Conservation (phyloP, 108 stramenopile genomes). For the Halocafeteria seosinensis region DNA sequence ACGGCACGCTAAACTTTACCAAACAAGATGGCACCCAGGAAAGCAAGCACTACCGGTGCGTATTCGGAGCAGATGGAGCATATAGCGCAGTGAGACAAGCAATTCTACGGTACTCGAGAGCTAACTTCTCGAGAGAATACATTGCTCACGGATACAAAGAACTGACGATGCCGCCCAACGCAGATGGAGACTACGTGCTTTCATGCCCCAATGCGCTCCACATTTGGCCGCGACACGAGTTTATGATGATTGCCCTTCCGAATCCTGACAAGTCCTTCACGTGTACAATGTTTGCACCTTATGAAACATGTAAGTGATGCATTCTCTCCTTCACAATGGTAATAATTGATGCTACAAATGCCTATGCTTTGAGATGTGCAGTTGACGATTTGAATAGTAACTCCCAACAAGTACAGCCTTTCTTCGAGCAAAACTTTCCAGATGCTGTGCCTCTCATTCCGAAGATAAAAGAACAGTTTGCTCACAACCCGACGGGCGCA, state of each 20-base stretch:
- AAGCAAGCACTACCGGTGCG: constrained; percentile 11
- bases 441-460: constrained; percentile 22
- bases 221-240: constrained; percentile 27
- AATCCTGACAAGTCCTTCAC: constrained; percentile 22
- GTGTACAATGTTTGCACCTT: constrained; percentile 17
- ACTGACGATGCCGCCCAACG: constrained; percentile 36
- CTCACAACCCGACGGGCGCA: constrained; percentile 35
- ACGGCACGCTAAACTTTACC: background rate
- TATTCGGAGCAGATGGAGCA: constrained; percentile 53
- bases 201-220: constrained; percentile 5
- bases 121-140: constrained; percentile 5
- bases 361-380: background rate
- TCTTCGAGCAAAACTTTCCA: constrained; percentile 43
- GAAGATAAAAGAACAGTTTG: constrained; percentile 48
- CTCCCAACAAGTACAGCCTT: constrained; percentile 32
- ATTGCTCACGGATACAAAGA: constrained; percentile 43
- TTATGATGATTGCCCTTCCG: constrained; percentile 27
- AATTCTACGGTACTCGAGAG: constrained; percentile 7
- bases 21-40: background rate
- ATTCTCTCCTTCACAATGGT: no score
- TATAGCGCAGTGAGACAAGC: constrained; percentile 43
- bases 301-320: constrained; percentile 1
- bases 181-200: background rate
- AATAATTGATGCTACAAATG: background rate
- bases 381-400: background rate